Percentiles rank a stretch among this genome's conserved stretches.
Conservation (phyloP, 1,284 basidiomycete genomes). For the Microbotryomycetes sp. region DNA sequence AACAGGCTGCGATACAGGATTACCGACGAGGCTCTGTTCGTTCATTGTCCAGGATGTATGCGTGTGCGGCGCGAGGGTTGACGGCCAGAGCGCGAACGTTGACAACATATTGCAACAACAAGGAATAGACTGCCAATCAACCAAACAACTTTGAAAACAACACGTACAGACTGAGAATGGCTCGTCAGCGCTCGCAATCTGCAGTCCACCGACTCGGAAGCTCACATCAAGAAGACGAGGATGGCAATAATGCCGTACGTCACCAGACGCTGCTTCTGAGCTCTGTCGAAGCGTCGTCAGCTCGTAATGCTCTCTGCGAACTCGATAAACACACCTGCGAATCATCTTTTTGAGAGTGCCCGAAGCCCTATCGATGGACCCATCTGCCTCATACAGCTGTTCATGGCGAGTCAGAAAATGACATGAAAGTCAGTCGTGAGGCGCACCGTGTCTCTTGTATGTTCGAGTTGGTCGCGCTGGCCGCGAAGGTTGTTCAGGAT, state of each 20-base stretch:
- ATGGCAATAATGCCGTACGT: slow-evolving; percentile 36
- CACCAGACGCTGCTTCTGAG: slow-evolving; percentile 35
- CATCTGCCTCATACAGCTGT: slow-evolving; percentile 51
- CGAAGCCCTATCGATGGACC: slow-evolving; percentile 51
- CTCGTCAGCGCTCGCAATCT: background rate
- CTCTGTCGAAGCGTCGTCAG: slow-evolving; percentile 24
- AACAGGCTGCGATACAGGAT: no score
- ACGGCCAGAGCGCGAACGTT: no score
- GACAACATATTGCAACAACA: no score
- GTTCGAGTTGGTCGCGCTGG: slow-evolving; percentile 93
- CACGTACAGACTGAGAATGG: slow-evolving; percentile 24
- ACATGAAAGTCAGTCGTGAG: background rate
- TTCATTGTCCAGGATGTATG: no score
- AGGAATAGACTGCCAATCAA: no score
- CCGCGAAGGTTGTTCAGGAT: slow-evolving; percentile 77
- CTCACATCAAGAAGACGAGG: slow-evolving; percentile 36
- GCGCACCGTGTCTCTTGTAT: slow-evolving; percentile 76
- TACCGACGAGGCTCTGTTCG: no score
- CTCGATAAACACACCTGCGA: slow-evolving; percentile 48
- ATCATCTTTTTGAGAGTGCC: slow-evolving; percentile 57
- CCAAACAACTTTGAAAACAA: slow-evolving; percentile 28
- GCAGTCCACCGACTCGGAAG: background rate
- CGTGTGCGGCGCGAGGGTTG: no score
- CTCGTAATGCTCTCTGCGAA: no score
- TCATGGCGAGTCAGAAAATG: background rate